Evolutionary conservation across 2,329 filamentous ascomycete genomes (phyloP), one percentile per base, ranked within the genome.

Genomic region (Ophiostoma perfectum): DNA sequence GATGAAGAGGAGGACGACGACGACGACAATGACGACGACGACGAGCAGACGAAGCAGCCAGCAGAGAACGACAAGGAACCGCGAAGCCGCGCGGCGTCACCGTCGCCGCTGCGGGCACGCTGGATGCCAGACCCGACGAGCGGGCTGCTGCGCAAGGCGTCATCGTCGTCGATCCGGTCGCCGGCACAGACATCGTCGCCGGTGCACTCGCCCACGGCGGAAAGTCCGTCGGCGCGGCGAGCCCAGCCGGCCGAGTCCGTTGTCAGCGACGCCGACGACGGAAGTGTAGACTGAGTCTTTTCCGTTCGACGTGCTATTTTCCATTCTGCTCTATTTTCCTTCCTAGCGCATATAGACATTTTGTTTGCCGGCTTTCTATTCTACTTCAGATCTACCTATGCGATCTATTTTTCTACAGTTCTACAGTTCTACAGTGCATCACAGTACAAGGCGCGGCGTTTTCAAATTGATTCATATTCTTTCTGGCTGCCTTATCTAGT

Each of bases 1-100:
- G 77, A 78, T 0, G 76, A 77, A 18, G 75, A 73, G 11, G 69
- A 77, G 6, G 72, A 80, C 60, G 67, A 81, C 74, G 55, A 81
- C 72, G 9, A 78, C 41, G 5, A 76, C 73, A 36, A 79, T 67
- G 80, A 27, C 64, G 71, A 7, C 70, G 72, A 18, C 38, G 41
- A 8, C 27, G 39, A n/a, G n/a, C 9, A 9, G 63, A 27, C 27
- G 27, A 27, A 27, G 27, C 27, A 1, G 27, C 27, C 27, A 27
- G 27, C 27, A 27, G 27, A 27, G 2, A 27, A 27, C 27, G 27
- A 27, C 27, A 27, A 27, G 27, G 27, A 2, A 27, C 27, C 1
- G 27, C 27, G 27, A 27, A 27, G 2, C 27, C 27, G 27, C 27
- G 27, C 27, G 27, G 27, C 27, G 9, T 8, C 41, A 2, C 9